Evolutionary conservation across 306 rosid species (phyloP), one percentile per base, ranked within the genome.

Genomic region (Corylus avellana): DNA sequence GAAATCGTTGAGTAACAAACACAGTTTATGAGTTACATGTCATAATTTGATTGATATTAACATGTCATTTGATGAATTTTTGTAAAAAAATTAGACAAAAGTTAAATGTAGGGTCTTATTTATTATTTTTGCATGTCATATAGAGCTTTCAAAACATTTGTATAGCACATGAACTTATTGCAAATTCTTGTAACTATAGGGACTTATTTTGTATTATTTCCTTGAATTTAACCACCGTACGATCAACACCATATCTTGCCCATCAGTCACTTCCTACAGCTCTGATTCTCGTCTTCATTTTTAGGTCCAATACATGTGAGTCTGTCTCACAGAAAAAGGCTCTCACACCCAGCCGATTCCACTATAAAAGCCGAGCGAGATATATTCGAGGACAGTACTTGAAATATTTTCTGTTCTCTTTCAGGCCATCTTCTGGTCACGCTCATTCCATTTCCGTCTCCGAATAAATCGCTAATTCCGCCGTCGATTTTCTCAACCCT

Each of bases 281-380:
- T 49, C 53, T 49, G 14, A 49, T 49, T 49, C 53, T 76, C 73
- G 0, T 80, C 88, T 12, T 91, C 85, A 4, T 87, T 29, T 29
- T 29, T 88, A 2, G 62, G 62, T 18, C 9, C 8, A 0, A 3
- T n/a, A 20, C 25, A 56, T 9, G 61, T 18, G 62, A 56, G 22
- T 56, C 27, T 25, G 11, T 59, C 37, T 22, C 10, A 12, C 66
- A 8, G 32, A 25, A 10, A 25, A 59, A 25, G 20, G 1, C 5
- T 18, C 32, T 2, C 14, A 12, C 13, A 59, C 16, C 12, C 7
- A 17, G 12, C 16, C 37, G 4, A 56, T 56, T 56, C 10, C 20
- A 56, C 22, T 56, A n/a, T 0, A 56, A 59, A 11, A 9, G 5
- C 35, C 37, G 37, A 59, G 37, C 66, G 37, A 22, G 5, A 59